Conservation (phyloP, 306 rosid species). For the Prunus kanzakura region DNA sequence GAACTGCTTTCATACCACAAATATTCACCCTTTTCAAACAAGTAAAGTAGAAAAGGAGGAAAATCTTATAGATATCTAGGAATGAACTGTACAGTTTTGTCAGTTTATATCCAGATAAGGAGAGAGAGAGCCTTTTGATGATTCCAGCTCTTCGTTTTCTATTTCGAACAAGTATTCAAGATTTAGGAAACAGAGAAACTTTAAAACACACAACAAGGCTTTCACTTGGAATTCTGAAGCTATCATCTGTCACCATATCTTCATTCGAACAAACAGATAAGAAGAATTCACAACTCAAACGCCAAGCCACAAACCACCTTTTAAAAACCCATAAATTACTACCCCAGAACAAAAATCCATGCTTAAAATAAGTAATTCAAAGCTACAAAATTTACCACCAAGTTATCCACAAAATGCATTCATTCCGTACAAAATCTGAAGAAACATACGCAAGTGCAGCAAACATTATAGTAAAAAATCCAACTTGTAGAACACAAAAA, state of each 20-base stretch:
- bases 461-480: slow-evolving; percentile 13
- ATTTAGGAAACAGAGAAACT: neutral
- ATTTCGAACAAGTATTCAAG: neutral
- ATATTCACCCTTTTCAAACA: neutral
- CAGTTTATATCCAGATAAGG: neutral
- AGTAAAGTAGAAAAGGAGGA: neutral
- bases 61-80: neutral
- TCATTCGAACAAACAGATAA: neutral
- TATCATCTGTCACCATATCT: neutral
- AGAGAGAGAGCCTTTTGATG: no score
- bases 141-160: neutral
- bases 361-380: slow-evolving; percentile 4
- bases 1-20: neutral
- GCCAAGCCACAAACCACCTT: slow-evolving; percentile 7
- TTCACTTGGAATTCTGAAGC: neutral
- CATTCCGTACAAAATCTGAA: neutral
- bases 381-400: slow-evolving; percentile 14
- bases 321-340: slow-evolving; percentile 5
- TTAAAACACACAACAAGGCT: neutral
- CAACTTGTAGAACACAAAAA: slow-evolving; percentile 16
- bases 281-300: neutral
- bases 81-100: neutral
- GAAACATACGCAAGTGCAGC: slow-evolving; percentile 7
- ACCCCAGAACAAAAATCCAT: neutral
- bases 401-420: neutral